Evolutionary conservation across 1,284 basidiomycete genomes (phyloP), one percentile per base, ranked within the genome.

Genomic region (Phaffia rhodozyma): DNA sequence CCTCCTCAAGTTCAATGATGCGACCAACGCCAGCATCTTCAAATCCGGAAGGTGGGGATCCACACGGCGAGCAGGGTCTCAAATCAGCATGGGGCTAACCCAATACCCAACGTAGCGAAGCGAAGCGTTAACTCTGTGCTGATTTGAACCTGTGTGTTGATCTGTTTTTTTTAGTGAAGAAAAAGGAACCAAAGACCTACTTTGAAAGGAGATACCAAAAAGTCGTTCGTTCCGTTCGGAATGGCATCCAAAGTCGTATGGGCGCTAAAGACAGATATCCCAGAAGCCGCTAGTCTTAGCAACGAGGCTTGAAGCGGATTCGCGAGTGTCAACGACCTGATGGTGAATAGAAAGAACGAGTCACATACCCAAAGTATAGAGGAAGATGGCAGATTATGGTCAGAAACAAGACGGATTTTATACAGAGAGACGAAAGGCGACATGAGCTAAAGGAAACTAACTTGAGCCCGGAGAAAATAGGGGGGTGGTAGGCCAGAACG

Each of bases 401-500:
- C 5, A 55, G 30, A 55, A 30, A 13, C 52, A 50, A 51, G 27
- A 16, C 30, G 27, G 34, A 5, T 54, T 43, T 51, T 30, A 20
- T 23, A 48, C 4, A n/a, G n/a, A n/a, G 43, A 5, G 32, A 34
- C 32, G 32, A 4, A 43, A 16, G 38, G 13, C 16, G 38, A 43
- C 13, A 27, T 16, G 3, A 51, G 27, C 25, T 6, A 13, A 23
- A 21, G 38, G 25, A 3, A 32, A 62, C 66, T 58, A 21, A 70
- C 68, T 86, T 81, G 66, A 94, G 79, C 2, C 84, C 85, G 48
- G 81, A 81, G 79, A 97, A 97, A 70, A 97, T 89, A 48, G 89
- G 83, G 4, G 91, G 88, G 73, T 94, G 91, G 76, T 97, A 97
- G 21, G 90, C 80, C 30, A 97, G 79, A 61, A 94, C 85, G 23